These are phyloP conservation scores for Trichosanthes truncata DNA, from an alignment of 306 rosid genomes.

Conservation along the genomic window DNA sequence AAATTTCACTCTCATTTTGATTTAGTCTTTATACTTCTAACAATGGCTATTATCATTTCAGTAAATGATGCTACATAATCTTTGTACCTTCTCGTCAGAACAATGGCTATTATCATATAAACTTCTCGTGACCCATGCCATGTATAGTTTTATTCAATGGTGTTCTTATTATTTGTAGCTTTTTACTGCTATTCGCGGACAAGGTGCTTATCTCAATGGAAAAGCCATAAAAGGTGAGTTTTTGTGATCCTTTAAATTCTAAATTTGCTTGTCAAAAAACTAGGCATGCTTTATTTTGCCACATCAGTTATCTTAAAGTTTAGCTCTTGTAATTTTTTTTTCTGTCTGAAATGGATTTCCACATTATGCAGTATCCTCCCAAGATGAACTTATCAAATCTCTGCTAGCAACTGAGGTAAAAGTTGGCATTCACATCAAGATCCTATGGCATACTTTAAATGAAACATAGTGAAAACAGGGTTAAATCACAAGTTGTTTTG, in stretches of 20 bases:
- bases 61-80: neutral
- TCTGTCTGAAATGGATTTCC: conserved; percentile 14
- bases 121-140: neutral
- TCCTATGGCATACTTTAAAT: neutral
- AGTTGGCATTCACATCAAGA: neutral
- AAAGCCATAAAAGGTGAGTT: conserved; percentile 63
- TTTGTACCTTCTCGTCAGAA: neutral
- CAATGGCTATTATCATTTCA: neutral
- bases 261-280: neutral
- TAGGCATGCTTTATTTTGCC: neutral
- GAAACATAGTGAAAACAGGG: neutral
- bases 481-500: neutral
- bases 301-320: neutral
- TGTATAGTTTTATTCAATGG: neutral
- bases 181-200: conserved; percentile 67
- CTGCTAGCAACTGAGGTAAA: conserved; percentile 85
- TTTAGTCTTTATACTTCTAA: neutral
- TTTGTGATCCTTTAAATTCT: neutral
- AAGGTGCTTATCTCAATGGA: conserved; percentile 85
- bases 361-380: conserved; percentile 57
- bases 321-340: neutral
- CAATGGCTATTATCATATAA: neutral
- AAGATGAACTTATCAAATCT: conserved; percentile 57
- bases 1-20: too few relatives aligned
- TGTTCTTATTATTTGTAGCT: conserved; percentile 39